These are phyloP conservation scores for Alternaria gansuensis DNA, from an alignment of 2,329 filamentous ascomycete genomes.

Conservation along the genomic window DNA sequence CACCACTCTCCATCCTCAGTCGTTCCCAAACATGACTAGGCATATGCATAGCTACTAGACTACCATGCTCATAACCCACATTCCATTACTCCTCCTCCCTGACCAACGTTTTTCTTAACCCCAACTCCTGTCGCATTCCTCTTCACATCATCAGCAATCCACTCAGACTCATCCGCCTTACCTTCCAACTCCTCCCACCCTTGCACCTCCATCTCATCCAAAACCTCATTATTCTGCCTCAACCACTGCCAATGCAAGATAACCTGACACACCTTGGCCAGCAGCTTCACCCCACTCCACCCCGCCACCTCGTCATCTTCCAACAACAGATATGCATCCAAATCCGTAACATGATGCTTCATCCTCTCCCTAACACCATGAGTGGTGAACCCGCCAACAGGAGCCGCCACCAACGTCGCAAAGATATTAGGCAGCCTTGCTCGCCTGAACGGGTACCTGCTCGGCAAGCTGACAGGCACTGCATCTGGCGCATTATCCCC, in stretches of 20 bases:
- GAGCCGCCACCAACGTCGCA: constrained; percentile 37
- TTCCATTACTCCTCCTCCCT: not conserved
- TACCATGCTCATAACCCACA: not conserved
- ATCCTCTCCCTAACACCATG: constrained; percentile 36
- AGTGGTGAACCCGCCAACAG: constrained; percentile 25
- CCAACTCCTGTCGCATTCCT: not conserved
- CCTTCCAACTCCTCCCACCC: constrained; percentile 39
- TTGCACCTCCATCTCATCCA: constrained; percentile 38
- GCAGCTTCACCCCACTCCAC: constrained; percentile 25
- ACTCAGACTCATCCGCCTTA: constrained; percentile 37
- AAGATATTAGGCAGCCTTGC: constrained; percentile 31
- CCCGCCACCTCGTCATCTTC: constrained; percentile 28
- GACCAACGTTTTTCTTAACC: not conserved
- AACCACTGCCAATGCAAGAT: constrained; percentile 45
- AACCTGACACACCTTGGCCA: constrained; percentile 23
- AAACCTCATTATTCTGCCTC: constrained; percentile 33
- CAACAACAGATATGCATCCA: constrained; percentile 38
- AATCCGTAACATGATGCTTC: constrained; percentile 42
- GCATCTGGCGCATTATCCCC: not conserved
- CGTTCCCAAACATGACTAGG: not conserved
- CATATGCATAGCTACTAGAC: not conserved
- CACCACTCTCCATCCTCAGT: not conserved
- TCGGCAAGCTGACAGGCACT: not conserved
- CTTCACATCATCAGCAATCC: constrained; percentile 35
- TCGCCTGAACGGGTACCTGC: not conserved